A percentile compares a stretch with the other conserved stretches of the same genome.
These are phyloP conservation scores for Zygoascus tannicola DNA, from an alignment of 805 yeast genomes.

Conservation along the genomic window DNA sequence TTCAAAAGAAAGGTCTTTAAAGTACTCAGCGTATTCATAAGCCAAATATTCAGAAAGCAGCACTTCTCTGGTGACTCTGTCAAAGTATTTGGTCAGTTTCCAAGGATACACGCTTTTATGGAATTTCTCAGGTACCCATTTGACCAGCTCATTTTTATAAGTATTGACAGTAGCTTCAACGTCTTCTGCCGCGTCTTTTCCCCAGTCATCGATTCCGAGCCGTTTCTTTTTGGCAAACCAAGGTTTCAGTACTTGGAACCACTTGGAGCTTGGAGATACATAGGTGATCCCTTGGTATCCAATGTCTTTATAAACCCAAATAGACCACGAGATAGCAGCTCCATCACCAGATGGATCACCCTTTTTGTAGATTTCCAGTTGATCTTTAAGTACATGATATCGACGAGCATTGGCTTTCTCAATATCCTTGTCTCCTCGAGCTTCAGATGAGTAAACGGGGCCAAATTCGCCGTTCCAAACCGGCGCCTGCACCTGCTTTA, in stretches of 20 bases:
- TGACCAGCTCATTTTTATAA: conserved; percentile 32
- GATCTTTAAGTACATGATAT: conserved; percentile 37
- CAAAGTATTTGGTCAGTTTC: conserved; percentile 32
- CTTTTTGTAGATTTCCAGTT: conserved; percentile 34
- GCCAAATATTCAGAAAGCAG: conserved; percentile 36
- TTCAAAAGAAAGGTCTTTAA: conserved; percentile 34
- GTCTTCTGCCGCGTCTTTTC: conserved; percentile 37
- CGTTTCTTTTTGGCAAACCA: conserved; percentile 36
- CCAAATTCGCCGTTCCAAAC: conserved; percentile 51
- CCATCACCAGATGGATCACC: conserved; percentile 44
- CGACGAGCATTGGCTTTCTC: conserved; percentile 34
- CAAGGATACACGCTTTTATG: conserved; percentile 38
- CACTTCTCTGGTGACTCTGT: conserved; percentile 36
- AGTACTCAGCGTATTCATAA: conserved; percentile 39
- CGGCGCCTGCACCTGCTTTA: conserved; percentile 34
- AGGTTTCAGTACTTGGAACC: conserved; percentile 35
- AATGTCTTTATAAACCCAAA: conserved; percentile 46
- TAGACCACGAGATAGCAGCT: conserved; percentile 40
- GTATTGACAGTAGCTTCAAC: conserved; percentile 30
- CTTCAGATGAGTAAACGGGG: conserved; percentile 37
- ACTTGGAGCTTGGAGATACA: conserved; percentile 37
- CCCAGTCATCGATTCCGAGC: conserved; percentile 44
- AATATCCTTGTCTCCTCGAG: conserved; percentile 35
- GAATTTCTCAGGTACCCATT: conserved; percentile 33
- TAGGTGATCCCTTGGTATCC: conserved; percentile 43